A percentile compares a stretch with the other conserved stretches of the same genome.
phyloP scores from a whole-genome alignment of 2,329 filamentous ascomycete genomes.

The Sphaerulina vaccinii region DNA sequence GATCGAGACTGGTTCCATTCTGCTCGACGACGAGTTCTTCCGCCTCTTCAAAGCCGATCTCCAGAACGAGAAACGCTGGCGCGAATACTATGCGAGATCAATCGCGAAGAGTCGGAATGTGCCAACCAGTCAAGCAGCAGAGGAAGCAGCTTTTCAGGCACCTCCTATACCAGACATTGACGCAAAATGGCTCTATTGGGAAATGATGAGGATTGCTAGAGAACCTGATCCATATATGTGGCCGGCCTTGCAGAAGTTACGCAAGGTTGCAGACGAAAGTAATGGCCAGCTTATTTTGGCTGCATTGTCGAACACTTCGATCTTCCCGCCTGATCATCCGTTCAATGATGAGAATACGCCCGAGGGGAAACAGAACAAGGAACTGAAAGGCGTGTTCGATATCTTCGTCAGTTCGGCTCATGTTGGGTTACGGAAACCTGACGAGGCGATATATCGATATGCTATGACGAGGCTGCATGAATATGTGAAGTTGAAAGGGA shows the following conservation, averaged over 20 bases:
- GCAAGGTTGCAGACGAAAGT: slow-evolving; percentile 36
- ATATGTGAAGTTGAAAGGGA: slow-evolving; percentile 55
- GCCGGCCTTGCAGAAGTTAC: slow-evolving; percentile 71
- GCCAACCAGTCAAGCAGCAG: slow-evolving; percentile 45
- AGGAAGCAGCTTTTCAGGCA: slow-evolving; percentile 31
- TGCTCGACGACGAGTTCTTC: slow-evolving; percentile 74
- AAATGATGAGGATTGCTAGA: slow-evolving; percentile 78
- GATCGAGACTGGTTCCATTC: slow-evolving; percentile 79
- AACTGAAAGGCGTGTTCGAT: slow-evolving; percentile 71
- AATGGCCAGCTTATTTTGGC: slow-evolving; percentile 64
- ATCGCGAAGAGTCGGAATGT: slow-evolving; percentile 28
- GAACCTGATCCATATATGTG: slow-evolving; percentile 82
- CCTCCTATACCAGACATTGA: slow-evolving; percentile 73
- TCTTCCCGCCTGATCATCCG: slow-evolving; percentile 73
- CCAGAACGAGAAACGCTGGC: slow-evolving; percentile 65
- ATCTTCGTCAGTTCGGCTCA: slow-evolving; percentile 86
- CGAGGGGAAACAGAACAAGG: slow-evolving; percentile 42
- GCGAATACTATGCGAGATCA: slow-evolving; percentile 50
- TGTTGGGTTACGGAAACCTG: slow-evolving; percentile 83
- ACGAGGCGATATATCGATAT: slow-evolving; percentile 74
- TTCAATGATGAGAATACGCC: slow-evolving; percentile 55
- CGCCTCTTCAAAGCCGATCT: slow-evolving; percentile 73
- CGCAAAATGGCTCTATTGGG: slow-evolving; percentile 76
- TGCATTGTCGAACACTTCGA: slow-evolving; percentile 85
- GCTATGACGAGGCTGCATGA: slow-evolving; percentile 66